These are phyloP conservation scores for Salix brachista DNA, from an alignment of 345 rosid species.

Conservation along the genomic window DNA sequence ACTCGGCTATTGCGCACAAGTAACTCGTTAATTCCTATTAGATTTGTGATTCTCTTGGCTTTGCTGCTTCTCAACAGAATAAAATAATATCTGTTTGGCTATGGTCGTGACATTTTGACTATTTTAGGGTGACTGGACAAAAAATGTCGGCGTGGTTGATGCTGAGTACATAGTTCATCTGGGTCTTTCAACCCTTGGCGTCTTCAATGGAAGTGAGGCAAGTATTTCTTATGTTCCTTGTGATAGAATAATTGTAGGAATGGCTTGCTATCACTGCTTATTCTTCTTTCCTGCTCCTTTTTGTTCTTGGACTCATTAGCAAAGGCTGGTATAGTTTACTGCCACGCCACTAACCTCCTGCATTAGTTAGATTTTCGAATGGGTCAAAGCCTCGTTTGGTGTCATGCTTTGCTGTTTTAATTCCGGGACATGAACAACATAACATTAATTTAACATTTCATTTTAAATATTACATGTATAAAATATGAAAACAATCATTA, in stretches of 20 bases:
- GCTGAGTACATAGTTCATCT: constrained; percentile 80
- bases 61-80: neutral
- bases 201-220: constrained; percentile 36
- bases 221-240: constrained; percentile 13
- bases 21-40: constrained; percentile 21
- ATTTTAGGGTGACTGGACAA: constrained; percentile 76
- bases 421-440: neutral
- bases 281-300: neutral
- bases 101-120: constrained; percentile 2
- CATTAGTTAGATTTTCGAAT: neutral
- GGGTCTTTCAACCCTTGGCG: constrained; percentile 81
- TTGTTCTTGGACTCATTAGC: neutral
- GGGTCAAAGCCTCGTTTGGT: neutral
- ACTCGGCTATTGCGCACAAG: constrained; percentile 93
- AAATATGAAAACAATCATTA: no score
- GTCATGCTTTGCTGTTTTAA: neutral
- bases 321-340: neutral
- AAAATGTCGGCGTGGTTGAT: constrained; percentile 88
- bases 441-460: no score
- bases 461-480: neutral
- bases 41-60: neutral
- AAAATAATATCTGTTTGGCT: neutral
- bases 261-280: neutral
- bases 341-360: neutral
- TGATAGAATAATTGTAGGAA: neutral